phyloP scores from a whole-genome alignment of 2,329 filamentous ascomycete species.

The Aspergillus intermedius region DNA sequence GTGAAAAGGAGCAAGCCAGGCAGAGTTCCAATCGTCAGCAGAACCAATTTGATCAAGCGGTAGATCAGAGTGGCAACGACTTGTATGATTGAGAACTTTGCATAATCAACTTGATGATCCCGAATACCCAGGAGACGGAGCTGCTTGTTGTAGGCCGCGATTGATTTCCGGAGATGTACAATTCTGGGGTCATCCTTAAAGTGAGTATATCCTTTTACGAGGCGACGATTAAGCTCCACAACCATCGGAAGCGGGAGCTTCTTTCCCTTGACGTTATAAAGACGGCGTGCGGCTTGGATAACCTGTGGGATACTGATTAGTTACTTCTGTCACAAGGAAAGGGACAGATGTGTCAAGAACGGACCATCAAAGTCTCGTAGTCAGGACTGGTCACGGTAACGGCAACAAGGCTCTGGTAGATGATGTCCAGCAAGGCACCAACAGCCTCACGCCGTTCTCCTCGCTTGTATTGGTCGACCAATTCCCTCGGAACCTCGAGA shows the following conservation, averaged over 20 bases:
- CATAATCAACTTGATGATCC: slow-evolving; percentile 92
- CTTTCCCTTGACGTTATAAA: slow-evolving; percentile 92
- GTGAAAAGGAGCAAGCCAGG: slow-evolving; percentile 83
- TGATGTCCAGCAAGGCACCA: slow-evolving; percentile 73
- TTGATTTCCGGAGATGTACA: slow-evolving; percentile 63
- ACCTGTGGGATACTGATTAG: slow-evolving; percentile 45
- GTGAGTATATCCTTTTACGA: slow-evolving; percentile 84
- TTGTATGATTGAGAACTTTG: slow-evolving; percentile 69
- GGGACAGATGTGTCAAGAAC: slow-evolving; percentile 10
- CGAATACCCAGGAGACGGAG: slow-evolving; percentile 79
- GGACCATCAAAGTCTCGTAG: slow-evolving; percentile 87
- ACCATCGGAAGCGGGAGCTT: slow-evolving; percentile 88
- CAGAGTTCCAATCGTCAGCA: slow-evolving; percentile 73
- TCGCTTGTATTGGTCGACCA: slow-evolving; percentile 78
- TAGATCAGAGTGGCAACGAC: slow-evolving; percentile 74
- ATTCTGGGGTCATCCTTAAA: slow-evolving; percentile 90
- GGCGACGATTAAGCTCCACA: slow-evolving; percentile 84
- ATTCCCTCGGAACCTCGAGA: slow-evolving; percentile 72
- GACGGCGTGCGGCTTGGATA: slow-evolving; percentile 83
- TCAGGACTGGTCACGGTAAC: slow-evolving; percentile 91
- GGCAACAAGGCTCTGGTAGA: slow-evolving; percentile 75
- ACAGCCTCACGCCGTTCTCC: slow-evolving; percentile 84
- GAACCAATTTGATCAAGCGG: slow-evolving; percentile 66
- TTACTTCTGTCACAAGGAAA: not conserved
- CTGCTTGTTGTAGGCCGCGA: slow-evolving; percentile 80